These are phyloP conservation scores for Aspergillus aculeatinus DNA, from an alignment of 2,329 filamentous ascomycete genomes.

Conservation along the genomic window DNA sequence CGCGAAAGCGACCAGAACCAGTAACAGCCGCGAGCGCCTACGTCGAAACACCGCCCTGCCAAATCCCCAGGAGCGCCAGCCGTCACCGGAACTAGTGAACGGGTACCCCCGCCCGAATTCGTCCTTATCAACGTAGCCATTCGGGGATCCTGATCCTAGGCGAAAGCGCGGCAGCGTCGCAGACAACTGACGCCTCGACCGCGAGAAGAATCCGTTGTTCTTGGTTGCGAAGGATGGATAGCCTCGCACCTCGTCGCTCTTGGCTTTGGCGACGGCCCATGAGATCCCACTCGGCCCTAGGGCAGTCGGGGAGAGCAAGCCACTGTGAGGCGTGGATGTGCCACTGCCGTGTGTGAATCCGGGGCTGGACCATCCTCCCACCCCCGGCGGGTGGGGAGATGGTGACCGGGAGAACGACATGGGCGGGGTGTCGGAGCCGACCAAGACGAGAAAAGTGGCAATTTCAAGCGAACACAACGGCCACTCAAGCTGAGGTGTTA, in stretches of 20 bases:
- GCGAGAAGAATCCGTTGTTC: constrained; percentile 82
- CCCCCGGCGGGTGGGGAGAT: constrained; percentile 68
- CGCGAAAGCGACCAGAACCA: constrained; percentile 61
- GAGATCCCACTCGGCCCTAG: constrained; percentile 52
- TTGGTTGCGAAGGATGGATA: constrained; percentile 78
- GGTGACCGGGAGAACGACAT: constrained; percentile 90
- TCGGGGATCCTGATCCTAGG: constrained; percentile 36
- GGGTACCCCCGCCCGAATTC: constrained; percentile 59
- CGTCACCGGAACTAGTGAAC: constrained; percentile 31
- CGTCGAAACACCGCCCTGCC: constrained; percentile 60
- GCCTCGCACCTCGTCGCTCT: constrained; percentile 69
- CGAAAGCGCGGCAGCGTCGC: constrained; percentile 74
- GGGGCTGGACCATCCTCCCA: constrained; percentile 83
- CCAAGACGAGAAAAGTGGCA: constrained; percentile 31
- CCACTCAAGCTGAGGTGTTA: background rate
- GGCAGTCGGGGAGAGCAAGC: constrained; percentile 27
- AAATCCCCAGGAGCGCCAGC: constrained; percentile 31
- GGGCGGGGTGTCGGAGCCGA: constrained; percentile 53
- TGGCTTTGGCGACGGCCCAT: constrained; percentile 81
- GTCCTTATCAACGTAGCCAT: constrained; percentile 68
- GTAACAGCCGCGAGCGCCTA: constrained; percentile 61
- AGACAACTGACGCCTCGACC: constrained; percentile 78
- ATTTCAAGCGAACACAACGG: background rate
- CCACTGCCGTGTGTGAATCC: constrained; percentile 73
- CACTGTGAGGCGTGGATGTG: constrained; percentile 62